Base-by-base conservation (phyloP, 2,329 filamentous ascomycete species). In the Monosporascus sp. region DNA sequence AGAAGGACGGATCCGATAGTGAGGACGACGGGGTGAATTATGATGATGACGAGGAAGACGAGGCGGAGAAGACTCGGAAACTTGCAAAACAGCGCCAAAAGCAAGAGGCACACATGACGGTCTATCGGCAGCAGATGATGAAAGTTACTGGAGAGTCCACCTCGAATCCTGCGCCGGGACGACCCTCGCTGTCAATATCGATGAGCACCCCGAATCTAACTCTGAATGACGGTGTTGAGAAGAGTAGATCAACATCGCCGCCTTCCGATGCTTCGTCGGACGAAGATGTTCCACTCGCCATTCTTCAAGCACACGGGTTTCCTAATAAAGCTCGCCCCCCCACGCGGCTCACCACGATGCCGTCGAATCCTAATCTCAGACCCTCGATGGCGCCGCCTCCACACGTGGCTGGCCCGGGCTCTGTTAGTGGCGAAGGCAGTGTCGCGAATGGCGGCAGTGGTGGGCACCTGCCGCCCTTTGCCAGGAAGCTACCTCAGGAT, bases 91-190 rank as follows among this genome's bases (percentile, higher is more conserved):
- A 94, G 68, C 80, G 91, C 58, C 83, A 85, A 63, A 94, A 92
- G 75, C 91, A 96, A 68, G 90, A 96, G 70, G 91, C 91, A 14
- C 90, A 94, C 68, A 86, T 96, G 77, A 81, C 90, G 1, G 87
- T 96, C 2, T 96, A 96, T 69, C 84, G 91, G 54, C 91, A 96
- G 69, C 89, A 94, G 71, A 96, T 96, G 91, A 96, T 93, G 88
- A 96, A 96, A 72, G 88, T 94, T 31, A 95, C 91, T 1, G 91
- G 91, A 48, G 89, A 93, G 61, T 74, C 84, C 22, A 69, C 78
- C 5, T 70, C 77, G 11, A 72, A 74, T 43, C 60, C 71, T 14
- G 69, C 78, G 16, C 65, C 74, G 11, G 69, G 78, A 26, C 81
- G 84, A n/a, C 78, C 82, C 16, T 73, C 74, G 49, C 69, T 86